phyloP scores from a whole-genome alignment of 192 early-diverging fungal species.

The Spizellomyces sp. region DNA sequence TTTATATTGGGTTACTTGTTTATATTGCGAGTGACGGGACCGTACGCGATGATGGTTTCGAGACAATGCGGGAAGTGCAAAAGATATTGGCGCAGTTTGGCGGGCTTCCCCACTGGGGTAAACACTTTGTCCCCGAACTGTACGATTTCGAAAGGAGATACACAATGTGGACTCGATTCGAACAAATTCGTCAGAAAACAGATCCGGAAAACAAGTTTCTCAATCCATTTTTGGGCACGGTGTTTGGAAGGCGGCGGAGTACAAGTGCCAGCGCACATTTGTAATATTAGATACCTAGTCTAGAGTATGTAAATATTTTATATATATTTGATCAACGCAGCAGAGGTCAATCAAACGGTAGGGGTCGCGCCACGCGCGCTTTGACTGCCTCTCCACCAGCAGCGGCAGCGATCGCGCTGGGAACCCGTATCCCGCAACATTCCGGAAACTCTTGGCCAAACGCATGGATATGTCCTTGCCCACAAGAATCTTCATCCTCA shows the following conservation, averaged over 20 bases:
- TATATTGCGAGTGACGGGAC: slow-evolving; percentile 35
- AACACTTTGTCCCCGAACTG: slow-evolving; percentile 34
- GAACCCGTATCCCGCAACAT: slow-evolving; percentile 80
- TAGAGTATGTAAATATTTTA: too few relatives aligned
- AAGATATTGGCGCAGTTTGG: slow-evolving; percentile 32
- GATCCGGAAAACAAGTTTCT: slow-evolving; percentile 12
- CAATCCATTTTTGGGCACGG: slow-evolving; percentile 2
- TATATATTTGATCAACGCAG: too few relatives aligned
- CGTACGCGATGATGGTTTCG: slow-evolving; percentile 24
- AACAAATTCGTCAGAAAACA: background rate
- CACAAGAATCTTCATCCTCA: slow-evolving; percentile 29
- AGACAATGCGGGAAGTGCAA: slow-evolving; percentile 35
- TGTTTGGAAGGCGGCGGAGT: slow-evolving; percentile 10
- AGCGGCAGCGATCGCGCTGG: slow-evolving; percentile 78
- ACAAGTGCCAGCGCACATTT: too few relatives aligned
- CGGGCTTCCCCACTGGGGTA: slow-evolving; percentile 40
- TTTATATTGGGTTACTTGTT: slow-evolving; percentile 40
- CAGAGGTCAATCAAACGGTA: slow-evolving; percentile 48
- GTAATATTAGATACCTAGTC: too few relatives aligned
- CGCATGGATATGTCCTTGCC: slow-evolving; percentile 63
- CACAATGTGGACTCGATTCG: slow-evolving; percentile 16
- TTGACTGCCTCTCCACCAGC: slow-evolving; percentile 29
- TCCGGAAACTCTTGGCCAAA: slow-evolving; percentile 78
- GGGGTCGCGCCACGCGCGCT: slow-evolving; percentile 32
- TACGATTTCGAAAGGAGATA: slow-evolving; percentile 22